These are phyloP conservation scores for Nannizzia gypsea DNA, from an alignment of 2,329 filamentous ascomycete genomes.

Conservation along the genomic window DNA sequence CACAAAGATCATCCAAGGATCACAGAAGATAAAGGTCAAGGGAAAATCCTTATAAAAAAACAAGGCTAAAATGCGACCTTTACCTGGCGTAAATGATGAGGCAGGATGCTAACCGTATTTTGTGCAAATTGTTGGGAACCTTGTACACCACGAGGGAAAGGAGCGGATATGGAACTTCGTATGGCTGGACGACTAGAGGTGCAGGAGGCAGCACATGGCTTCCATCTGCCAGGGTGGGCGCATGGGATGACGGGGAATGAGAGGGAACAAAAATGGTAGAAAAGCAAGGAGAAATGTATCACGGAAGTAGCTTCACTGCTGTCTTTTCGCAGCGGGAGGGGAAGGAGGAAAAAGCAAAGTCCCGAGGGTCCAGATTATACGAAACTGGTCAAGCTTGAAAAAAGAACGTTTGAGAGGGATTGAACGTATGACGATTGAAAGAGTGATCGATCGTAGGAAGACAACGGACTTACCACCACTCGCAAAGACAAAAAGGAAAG, in stretches of 20 bases:
- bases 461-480: neutral
- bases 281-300: neutral
- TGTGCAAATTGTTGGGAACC: neutral
- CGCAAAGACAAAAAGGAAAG: neutral
- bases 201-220: constrained; percentile 3
- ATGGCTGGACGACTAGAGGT: neutral
- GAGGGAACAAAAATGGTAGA: neutral
- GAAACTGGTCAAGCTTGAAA: neutral
- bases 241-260: neutral
- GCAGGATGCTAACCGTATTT: neutral
- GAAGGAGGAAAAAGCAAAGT: neutral
- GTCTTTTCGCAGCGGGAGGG: neutral
- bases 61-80: neutral
- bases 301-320: neutral
- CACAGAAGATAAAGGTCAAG: neutral
- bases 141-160: neutral
- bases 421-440: neutral
- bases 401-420: neutral
- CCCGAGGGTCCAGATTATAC: neutral
- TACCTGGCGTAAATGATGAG: neutral
- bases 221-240: neutral
- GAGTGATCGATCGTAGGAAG: neutral
- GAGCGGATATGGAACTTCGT: neutral
- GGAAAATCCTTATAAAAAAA: neutral
- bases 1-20: constrained; percentile 3